Base-by-base conservation (phyloP, 179 eudicot genomes). In the Spinacia oleracea region DNA sequence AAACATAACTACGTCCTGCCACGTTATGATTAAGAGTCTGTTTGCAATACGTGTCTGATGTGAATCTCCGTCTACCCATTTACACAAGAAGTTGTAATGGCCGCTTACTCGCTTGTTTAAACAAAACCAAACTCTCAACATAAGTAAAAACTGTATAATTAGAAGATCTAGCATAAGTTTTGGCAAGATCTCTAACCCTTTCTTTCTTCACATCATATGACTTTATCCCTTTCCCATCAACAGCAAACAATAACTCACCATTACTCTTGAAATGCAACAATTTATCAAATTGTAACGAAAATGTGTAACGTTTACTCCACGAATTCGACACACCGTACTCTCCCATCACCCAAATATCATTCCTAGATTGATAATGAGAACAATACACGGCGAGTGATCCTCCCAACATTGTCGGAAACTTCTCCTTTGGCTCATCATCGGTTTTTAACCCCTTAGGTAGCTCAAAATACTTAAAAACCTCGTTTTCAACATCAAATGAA, bases 261-360 rank as follows among this genome's bases (percentile, higher is more conserved):
- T 77, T 81, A 38, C 35, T 60, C 62, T 72, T 77, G 67, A 81
- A 42, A 23, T 81, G 51, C 35, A 77, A 7, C 9, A 50, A 40
- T 11, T 56, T 77, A 55, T 77, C 75, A 9, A 48, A 45, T 1
- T 29, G 23, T 23, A 73, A 21, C 0, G 31, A 11, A 15, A 81
- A 81, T 20, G 68, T 53, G 59, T 72, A 77, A 18, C 68, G 59
- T 18, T 77, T 77, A 58, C 74, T 72, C 84, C 84, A 81, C 7
- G 84, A 81, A 55, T 34, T 20, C 0, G 81, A 14, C 11, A 23
- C 59, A 45, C 84, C 84, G 35, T 77, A 81, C 40, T 81, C 81
- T 42, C 77, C 72, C 84, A 77, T 81, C 56, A 81, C 78, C 81
- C 81, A 81, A 50, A 81, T 67, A 18, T 77, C 78, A 27, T 64